Evolutionary conservation across 2,329 filamentous ascomycete genomes (phyloP).

Genomic region (Monilinia laxa): DNA sequence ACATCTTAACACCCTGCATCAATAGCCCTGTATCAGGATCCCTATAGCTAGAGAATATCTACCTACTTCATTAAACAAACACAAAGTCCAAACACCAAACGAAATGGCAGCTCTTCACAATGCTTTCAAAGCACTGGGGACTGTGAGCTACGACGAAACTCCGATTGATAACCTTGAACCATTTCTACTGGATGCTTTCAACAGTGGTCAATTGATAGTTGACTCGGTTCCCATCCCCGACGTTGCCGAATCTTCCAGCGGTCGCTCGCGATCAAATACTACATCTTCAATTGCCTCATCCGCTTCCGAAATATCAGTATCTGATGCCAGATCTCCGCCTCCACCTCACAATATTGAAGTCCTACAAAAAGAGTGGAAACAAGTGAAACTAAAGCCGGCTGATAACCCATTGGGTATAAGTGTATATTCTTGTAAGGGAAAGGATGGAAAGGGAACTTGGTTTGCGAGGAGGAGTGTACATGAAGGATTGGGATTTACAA

Average conservation of each 20-base stretch:
- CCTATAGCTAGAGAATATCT: not conserved
- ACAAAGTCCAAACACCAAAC: not conserved
- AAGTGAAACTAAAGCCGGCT: constrained; percentile 67
- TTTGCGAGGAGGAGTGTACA: constrained; percentile 85
- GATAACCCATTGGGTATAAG: constrained; percentile 75
- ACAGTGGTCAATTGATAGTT: constrained; percentile 66
- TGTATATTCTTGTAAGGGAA: constrained; percentile 75
- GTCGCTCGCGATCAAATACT: constrained; percentile 58
- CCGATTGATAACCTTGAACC: constrained; percentile 50
- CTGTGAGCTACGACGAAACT: constrained; percentile 53
- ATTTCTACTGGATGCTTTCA: constrained; percentile 61
- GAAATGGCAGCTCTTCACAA: constrained; percentile 58
- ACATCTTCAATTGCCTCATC: constrained; percentile 48
- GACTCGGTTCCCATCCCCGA: constrained; percentile 69
- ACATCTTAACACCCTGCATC: not conserved
- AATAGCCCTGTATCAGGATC: not conserved
- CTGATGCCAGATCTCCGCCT: constrained; percentile 47
- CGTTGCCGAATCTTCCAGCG: constrained; percentile 46
- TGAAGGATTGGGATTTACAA: constrained; percentile 71
- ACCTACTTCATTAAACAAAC: not conserved
- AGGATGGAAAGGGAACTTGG: constrained; percentile 85
- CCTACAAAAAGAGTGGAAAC: constrained; percentile 81
- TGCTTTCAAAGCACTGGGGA: constrained; percentile 56
- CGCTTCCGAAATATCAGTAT: constrained; percentile 53
- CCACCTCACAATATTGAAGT: constrained; percentile 50